Percentiles rank a stretch among this genome's conserved stretches.
These are phyloP conservation scores for Globisporangium radiosum DNA, from an alignment of 352 stramenopile species.

Conservation along the genomic window DNA sequence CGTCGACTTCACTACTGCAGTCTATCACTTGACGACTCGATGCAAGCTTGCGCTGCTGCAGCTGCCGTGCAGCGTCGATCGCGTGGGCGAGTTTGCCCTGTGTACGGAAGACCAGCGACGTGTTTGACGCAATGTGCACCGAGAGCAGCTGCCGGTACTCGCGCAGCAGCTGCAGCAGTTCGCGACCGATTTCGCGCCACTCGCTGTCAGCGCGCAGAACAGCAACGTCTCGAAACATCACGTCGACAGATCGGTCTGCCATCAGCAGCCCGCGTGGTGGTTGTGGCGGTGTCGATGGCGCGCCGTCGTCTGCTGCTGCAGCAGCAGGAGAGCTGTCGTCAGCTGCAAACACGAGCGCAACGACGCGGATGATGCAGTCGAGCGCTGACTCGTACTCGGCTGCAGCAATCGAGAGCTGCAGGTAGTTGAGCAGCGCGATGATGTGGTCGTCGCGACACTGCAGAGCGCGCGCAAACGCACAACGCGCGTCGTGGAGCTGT, in stretches of 20 bases:
- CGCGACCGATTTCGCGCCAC: conserved; percentile 6
- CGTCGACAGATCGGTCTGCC: conserved; percentile 16
- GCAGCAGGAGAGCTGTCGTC: neutral
- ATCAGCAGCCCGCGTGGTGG: conserved; percentile 16
- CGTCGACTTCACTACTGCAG: no score
- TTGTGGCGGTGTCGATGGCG: neutral
- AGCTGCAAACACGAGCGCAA: conserved; percentile 18
- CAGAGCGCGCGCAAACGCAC: conserved; percentile 24
- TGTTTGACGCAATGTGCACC: conserved; percentile 33
- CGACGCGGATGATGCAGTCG: conserved; percentile 22
- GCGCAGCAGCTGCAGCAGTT: conserved; percentile 26
- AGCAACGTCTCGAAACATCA: conserved; percentile 18
- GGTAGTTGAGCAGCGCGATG: conserved; percentile 37
- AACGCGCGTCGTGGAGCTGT: conserved; percentile 17
- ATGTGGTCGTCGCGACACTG: conserved; percentile 28
- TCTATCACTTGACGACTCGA: neutral
- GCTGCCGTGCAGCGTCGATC: conserved; percentile 20
- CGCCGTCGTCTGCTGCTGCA: neutral
- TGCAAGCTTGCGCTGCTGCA: conserved; percentile 1
- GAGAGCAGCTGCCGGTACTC: conserved; percentile 35
- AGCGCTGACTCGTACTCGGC: conserved; percentile 34
- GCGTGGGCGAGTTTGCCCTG: conserved; percentile 32
- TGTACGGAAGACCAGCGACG: conserved; percentile 36
- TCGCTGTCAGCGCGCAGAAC: conserved; percentile 6
- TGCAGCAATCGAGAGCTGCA: conserved; percentile 29